A percentile compares a stretch with the other conserved stretches of the same genome.
Conservation (phyloP, 1,284 basidiomycete genomes). For the Papiliotrema laurentii region DNA sequence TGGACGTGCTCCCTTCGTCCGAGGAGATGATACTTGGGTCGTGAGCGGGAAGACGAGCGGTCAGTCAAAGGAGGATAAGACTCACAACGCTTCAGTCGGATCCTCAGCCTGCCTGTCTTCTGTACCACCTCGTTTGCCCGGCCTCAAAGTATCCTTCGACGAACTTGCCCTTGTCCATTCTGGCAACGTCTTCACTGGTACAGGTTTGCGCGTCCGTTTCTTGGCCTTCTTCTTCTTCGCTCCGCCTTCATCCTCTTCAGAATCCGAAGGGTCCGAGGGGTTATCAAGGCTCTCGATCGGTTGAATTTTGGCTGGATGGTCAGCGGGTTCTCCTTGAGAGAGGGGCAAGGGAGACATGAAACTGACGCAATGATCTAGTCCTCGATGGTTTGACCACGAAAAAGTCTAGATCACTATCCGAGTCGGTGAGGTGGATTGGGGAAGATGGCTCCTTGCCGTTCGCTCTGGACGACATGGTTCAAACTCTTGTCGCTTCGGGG, state of each 20-base stretch:
- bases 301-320: neutral
- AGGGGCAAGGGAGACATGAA: neutral
- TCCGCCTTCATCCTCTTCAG: slow-evolving; percentile 10
- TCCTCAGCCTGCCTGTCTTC: slow-evolving; percentile 8
- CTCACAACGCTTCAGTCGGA: neutral
- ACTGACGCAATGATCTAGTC: neutral
- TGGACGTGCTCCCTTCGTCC: neutral
- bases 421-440: neutral
- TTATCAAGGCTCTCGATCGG: too few species aligned
- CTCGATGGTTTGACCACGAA: neutral
- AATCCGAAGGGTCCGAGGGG: too few species aligned
- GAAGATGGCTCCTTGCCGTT: neutral
- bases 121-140: slow-evolving; percentile 11
- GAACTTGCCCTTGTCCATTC: slow-evolving; percentile 13
- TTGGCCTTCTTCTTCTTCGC: slow-evolving; percentile 7
- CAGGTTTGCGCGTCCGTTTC: slow-evolving; percentile 11
- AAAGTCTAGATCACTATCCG: neutral
- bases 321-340: neutral
- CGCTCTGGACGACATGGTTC: too few species aligned
- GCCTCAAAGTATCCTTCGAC: slow-evolving; percentile 5
- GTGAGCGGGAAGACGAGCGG: neutral
- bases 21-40: neutral
- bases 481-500: too few species aligned
- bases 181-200: slow-evolving; percentile 8
- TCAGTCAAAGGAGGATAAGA: neutral